Conservation (phyloP, 768 basidiomycete species). For the Lactifluus hygrophoroides region DNA sequence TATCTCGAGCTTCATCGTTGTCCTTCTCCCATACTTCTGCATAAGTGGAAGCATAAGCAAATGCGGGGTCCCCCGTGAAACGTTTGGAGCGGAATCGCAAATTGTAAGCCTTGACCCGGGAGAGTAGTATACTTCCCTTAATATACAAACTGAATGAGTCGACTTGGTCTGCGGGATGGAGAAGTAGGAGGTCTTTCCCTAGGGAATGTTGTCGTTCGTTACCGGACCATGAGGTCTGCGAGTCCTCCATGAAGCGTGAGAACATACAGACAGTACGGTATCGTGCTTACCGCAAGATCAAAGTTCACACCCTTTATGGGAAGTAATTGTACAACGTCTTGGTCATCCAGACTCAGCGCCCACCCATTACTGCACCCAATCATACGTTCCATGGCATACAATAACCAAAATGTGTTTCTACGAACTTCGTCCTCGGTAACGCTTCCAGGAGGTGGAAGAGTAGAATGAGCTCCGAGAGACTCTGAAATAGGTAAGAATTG, state of each 20-base stretch:
- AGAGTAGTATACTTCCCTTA: slow-evolving; percentile 60
- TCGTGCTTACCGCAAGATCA: slow-evolving; percentile 45
- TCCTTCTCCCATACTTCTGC: slow-evolving; percentile 15
- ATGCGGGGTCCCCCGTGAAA: slow-evolving; percentile 47
- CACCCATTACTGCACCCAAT: slow-evolving; percentile 63
- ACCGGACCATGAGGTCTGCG: slow-evolving; percentile 43
- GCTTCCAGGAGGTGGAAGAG: slow-evolving; percentile 50
- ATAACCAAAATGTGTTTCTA: slow-evolving; percentile 66
- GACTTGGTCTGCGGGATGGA: slow-evolving; percentile 51
- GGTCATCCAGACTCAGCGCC: slow-evolving; percentile 63
- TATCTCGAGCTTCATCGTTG: neutral
- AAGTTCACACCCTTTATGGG: slow-evolving; percentile 55
- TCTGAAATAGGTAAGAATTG: slow-evolving; percentile 61
- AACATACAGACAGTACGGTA: neutral
- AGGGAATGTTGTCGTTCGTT: slow-evolving; percentile 61
- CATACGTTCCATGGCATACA: slow-evolving; percentile 60
- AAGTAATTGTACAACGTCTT: slow-evolving; percentile 63
- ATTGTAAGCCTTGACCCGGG: slow-evolving; percentile 55
- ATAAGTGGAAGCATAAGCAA: slow-evolving; percentile 27
- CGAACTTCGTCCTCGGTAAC: slow-evolving; percentile 63
- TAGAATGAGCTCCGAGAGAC: slow-evolving; percentile 45
- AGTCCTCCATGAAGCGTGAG: slow-evolving; percentile 9
- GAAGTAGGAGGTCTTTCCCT: slow-evolving; percentile 47
- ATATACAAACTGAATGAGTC: slow-evolving; percentile 68
- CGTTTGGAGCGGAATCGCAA: slow-evolving; percentile 53